These are phyloP conservation scores for Cucumis sativus DNA, from an alignment of 306 rosid species.

Conservation along the genomic window DNA sequence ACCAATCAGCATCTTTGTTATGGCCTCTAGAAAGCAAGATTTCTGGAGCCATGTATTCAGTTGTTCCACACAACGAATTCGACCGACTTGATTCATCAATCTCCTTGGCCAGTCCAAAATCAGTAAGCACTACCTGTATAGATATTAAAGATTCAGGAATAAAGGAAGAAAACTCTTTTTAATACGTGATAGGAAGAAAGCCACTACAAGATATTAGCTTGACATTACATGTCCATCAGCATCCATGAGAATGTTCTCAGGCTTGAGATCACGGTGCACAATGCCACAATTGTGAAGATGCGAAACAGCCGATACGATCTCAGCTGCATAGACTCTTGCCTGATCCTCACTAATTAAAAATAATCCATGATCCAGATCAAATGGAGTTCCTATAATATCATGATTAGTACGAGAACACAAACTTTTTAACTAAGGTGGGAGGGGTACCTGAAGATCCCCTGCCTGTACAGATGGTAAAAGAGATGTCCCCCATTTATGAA, in stretches of 20 bases:
- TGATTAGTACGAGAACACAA: not conserved
- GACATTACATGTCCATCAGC: slow-evolving; percentile 80
- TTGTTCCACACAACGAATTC: slow-evolving; percentile 90
- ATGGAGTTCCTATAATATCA: not conserved
- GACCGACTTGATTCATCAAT: slow-evolving; percentile 76
- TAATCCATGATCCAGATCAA: slow-evolving; percentile 8
- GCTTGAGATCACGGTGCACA: slow-evolving; percentile 93
- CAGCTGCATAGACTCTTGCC: slow-evolving; percentile 88
- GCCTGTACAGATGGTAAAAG: slow-evolving; percentile 76
- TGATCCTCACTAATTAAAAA: slow-evolving; percentile 86
- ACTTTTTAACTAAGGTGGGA: not conserved
- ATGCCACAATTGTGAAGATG: slow-evolving; percentile 82
- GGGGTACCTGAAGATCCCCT: slow-evolving; percentile 74
- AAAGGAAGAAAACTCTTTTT: not conserved
- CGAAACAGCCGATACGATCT: slow-evolving; percentile 89
- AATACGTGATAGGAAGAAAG: not conserved
- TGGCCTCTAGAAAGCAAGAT: slow-evolving; percentile 76
- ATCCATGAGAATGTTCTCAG: slow-evolving; percentile 91
- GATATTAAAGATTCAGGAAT: slow-evolving; percentile 5
- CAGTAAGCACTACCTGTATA: slow-evolving; percentile 78
- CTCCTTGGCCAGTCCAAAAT: slow-evolving; percentile 91
- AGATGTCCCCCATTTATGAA: slow-evolving; percentile 94
- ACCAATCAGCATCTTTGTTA: slow-evolving; percentile 96
- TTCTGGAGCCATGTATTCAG: slow-evolving; percentile 96
- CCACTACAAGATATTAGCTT: slow-evolving; percentile 2